Base-by-base conservation (phyloP, 345 rosid genomes). In the Geranium rotundifolium region DNA sequence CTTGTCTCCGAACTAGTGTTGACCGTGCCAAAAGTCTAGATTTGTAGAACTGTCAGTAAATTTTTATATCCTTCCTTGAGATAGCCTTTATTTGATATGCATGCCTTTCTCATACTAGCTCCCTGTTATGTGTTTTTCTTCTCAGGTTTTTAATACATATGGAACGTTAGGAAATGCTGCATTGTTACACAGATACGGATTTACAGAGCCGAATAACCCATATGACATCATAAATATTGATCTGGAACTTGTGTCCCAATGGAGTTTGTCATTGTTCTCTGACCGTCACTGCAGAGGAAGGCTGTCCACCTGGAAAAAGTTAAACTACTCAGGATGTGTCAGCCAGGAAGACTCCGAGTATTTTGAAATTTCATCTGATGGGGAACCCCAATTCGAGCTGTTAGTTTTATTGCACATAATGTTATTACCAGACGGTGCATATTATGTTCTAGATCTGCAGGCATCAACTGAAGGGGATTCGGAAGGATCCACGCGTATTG, bases 181-280 rank as follows among this genome's bases (percentile, higher is more conserved):
- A 56, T 76, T 91, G 82, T 89, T 91, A 56, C 95, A 91, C 65
- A 86, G 96, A 63, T 91, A 91, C 37, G 98, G 98, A 34, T 91
- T 91, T 71, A 81, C 98, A 14, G 98, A 91, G 77, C 76, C 69
- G 5, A 71, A 81, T 63, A 91, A 91, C 64, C 81, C 77, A 5
- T 91, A 69, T 61, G 86, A 84, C 70, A 88, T 91, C 27, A 84
- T 91, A 60, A 91, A 89, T 67, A 91, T 91, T 19, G 98, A 91
- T 66, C 57, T 91, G 69, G 98, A 84, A 54, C 72, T 91, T 73
- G 90, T 89, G 54, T 74, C 79, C 13, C 63, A 77, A 67, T 87
- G 96, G 96, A 74, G 89, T 72, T 63, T 76, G 52, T 79, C 86
- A 27, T 55, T 76, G 41, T 89, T 80, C 81, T 81, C 95, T 18